Conservation (phyloP, 1,284 basidiomycete species). For the Somion occarium region DNA sequence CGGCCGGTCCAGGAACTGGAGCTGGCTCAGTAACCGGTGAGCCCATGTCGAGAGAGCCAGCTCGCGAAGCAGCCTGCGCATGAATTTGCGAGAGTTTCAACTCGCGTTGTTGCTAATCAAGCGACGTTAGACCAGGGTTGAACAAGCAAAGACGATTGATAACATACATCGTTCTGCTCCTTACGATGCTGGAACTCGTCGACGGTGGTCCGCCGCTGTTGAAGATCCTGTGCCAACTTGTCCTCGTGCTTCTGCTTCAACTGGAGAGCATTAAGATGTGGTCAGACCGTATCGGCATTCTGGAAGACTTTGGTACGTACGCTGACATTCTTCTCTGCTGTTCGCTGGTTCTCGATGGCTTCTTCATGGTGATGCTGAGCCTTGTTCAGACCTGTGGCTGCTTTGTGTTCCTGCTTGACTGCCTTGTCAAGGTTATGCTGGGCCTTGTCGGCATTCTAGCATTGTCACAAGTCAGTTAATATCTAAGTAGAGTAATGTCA, state of each 20-base stretch:
- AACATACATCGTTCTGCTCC: slow-evolving; percentile 25
- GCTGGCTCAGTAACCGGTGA: no score
- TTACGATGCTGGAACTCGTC: slow-evolving; percentile 26
- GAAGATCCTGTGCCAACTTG: slow-evolving; percentile 23
- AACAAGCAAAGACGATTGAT: neutral
- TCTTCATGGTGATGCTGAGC: slow-evolving; percentile 46
- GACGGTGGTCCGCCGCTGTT: slow-evolving; percentile 20
- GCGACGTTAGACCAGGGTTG: neutral
- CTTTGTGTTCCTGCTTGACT: slow-evolving; percentile 41
- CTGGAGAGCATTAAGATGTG: slow-evolving; percentile 10
- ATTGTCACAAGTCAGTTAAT: neutral
- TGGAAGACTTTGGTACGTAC: slow-evolving; percentile 21
- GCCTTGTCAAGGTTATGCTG: slow-evolving; percentile 41
- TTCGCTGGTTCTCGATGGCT: slow-evolving; percentile 37
- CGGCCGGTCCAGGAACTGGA: no score
- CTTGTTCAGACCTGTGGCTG: slow-evolving; percentile 41
- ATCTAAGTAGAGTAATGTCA: neutral
- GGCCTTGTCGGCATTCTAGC: slow-evolving; percentile 41
- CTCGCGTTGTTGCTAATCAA: slow-evolving; percentile 23
- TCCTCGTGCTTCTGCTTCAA: slow-evolving; percentile 24
- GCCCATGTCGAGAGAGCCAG: neutral
- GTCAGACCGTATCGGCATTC: neutral
- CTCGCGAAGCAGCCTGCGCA: slow-evolving; percentile 16
- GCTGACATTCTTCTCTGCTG: slow-evolving; percentile 40
- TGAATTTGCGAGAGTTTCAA: slow-evolving; percentile 25